Evolutionary conservation across 2,329 filamentous ascomycete species (phyloP).

Genomic region (Cordyceps farinosa): DNA sequence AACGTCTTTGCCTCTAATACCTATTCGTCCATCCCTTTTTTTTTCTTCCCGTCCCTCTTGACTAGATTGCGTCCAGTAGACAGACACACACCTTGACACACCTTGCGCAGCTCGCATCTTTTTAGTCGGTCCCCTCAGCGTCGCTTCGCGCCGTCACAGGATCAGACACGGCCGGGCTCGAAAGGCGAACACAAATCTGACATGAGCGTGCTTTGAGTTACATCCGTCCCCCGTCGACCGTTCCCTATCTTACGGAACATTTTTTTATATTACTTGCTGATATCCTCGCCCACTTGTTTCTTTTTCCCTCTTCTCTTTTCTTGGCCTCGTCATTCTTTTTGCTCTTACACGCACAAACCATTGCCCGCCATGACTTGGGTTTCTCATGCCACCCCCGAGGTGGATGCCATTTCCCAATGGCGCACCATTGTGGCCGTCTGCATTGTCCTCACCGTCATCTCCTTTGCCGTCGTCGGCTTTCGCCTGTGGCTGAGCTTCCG

Average conservation of each 20-base stretch:
- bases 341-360: not conserved
- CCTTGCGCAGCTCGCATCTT: not conserved
- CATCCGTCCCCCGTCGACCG: not conserved
- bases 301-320: not conserved
- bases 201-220: constrained; percentile 11
- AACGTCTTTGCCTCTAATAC: not conserved
- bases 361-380: constrained; percentile 46
- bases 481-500: constrained; percentile 41
- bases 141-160: constrained; percentile 4
- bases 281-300: not conserved
- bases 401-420: constrained; percentile 46
- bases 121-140: not conserved
- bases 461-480: constrained; percentile 38
- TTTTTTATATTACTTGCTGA: constrained; percentile 1
- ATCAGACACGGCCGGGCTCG: not conserved
- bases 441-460: constrained; percentile 41
- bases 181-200: not conserved
- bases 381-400: constrained; percentile 43
- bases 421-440: constrained; percentile 46
- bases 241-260: not conserved
- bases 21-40: too few relatives aligned
- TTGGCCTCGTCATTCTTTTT: not conserved
- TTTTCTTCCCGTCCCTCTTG: not conserved
- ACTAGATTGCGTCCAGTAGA: not conserved
- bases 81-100: not conserved